A percentile compares a stretch with the other conserved stretches of the same genome.
phyloP scores from a whole-genome alignment of 192 early-diverging fungal species.

The Lobosporangium transversale region DNA sequence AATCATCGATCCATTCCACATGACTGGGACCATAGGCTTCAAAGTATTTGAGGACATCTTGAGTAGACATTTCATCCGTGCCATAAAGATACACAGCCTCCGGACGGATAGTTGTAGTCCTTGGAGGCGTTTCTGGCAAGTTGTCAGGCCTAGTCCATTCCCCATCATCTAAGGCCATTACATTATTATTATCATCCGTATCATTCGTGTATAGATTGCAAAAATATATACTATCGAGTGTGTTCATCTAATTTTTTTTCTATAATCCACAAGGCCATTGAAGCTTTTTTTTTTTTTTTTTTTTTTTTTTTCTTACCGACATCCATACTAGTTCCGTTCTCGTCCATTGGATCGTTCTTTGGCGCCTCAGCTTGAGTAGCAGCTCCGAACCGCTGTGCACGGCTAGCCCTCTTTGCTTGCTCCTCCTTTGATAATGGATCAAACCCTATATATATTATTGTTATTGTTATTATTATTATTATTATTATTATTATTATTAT shows the following conservation, averaged over 20 bases:
- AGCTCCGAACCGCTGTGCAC: conserved; percentile 35
- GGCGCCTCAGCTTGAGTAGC: background rate
- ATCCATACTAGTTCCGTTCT: conserved; percentile 36
- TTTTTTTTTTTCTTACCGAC: conserved; percentile 18
- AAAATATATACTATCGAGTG: too few species aligned
- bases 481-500: too few species aligned
- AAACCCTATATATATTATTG: conserved; percentile 34
- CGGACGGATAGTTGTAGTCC: conserved; percentile 35
- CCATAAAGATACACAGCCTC: conserved; percentile 56
- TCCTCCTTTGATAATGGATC: conserved; percentile 47
- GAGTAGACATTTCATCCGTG: conserved; percentile 59
- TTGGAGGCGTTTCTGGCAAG: conserved; percentile 37
- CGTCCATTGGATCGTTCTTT: conserved; percentile 20
- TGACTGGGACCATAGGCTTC: conserved; percentile 41
- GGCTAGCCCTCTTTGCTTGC: conserved; percentile 32
- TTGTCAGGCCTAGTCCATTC: conserved; percentile 26
- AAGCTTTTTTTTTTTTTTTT: background rate
- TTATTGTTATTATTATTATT: too few species aligned
- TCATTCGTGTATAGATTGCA: too few species aligned
- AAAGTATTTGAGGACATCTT: conserved; percentile 58
- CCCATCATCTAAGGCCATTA: conserved; percentile 12
- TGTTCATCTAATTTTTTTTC: too few species aligned
- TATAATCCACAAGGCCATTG: too few species aligned
- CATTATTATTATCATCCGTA: background rate
- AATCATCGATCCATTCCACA: conserved; percentile 62